These are phyloP conservation scores for Cinnamomum micranthum DNA, from an alignment of 164 flowering plant genomes.

Conservation along the genomic window DNA sequence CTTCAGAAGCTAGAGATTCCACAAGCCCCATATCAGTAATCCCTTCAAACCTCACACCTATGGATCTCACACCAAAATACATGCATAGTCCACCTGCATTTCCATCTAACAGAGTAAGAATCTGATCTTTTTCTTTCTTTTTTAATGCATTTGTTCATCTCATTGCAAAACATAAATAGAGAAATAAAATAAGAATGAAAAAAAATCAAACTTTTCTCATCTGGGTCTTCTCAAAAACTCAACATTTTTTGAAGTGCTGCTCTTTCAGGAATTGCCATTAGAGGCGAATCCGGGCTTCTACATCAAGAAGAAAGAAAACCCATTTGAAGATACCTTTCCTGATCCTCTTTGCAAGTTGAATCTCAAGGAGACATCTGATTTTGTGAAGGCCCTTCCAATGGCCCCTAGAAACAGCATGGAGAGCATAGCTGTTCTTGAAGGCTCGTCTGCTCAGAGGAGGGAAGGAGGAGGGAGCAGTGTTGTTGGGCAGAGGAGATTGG, in stretches of 20 bases:
- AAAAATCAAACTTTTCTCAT: not conserved
- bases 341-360: slow-evolving; percentile 88
- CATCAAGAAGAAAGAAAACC: slow-evolving; percentile 40
- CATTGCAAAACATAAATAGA: too few relatives aligned
- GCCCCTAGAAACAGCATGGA: slow-evolving; percentile 16
- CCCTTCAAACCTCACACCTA: slow-evolving; percentile 12
- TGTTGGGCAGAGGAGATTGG: slow-evolving; percentile 41
- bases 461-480: slow-evolving; percentile 26
- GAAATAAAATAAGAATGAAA: too few relatives aligned
- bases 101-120: slow-evolving; percentile 32
- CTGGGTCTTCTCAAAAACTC: not conserved
- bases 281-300: slow-evolving; percentile 31
- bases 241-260: not conserved
- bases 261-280: slow-evolving; percentile 38
- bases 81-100: slow-evolving; percentile 35
- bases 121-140: not conserved
- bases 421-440: slow-evolving; percentile 27
- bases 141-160: too few relatives aligned
- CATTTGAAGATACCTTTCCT: slow-evolving; percentile 48
- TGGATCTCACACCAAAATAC: slow-evolving; percentile 53
- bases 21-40: slow-evolving; percentile 2
- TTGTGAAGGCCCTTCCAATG: slow-evolving; percentile 70
- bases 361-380: slow-evolving; percentile 82
- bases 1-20: slow-evolving; percentile 1
- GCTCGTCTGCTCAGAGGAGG: slow-evolving; percentile 41